These are phyloP conservation scores for Collybiopsis luxurians DNA, from an alignment of 768 basidiomycete species.

Conservation along the genomic window DNA sequence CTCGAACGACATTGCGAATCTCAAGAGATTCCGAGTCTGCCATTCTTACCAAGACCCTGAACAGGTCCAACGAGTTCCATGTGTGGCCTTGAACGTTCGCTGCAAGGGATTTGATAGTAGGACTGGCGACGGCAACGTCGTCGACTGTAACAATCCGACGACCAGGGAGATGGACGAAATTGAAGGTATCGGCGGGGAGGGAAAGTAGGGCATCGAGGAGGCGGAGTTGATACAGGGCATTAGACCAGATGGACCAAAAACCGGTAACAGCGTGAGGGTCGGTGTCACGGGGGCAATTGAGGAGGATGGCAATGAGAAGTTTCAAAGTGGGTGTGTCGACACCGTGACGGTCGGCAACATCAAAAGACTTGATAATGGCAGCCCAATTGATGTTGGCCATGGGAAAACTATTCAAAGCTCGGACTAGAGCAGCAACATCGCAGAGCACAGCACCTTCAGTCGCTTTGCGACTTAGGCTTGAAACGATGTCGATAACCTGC, in stretches of 20 bases:
- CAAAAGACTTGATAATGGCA: slow-evolving; percentile 80
- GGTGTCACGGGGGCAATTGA: slow-evolving; percentile 74
- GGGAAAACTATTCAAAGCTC: slow-evolving; percentile 73
- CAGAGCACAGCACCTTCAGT: slow-evolving; percentile 71
- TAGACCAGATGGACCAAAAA: slow-evolving; percentile 85
- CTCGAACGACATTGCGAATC: slow-evolving; percentile 73
- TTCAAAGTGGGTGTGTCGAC: slow-evolving; percentile 90
- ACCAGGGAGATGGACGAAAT: slow-evolving; percentile 85
- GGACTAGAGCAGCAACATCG: slow-evolving; percentile 72
- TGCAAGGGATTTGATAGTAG: slow-evolving; percentile 89
- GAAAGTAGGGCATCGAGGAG: slow-evolving; percentile 88
- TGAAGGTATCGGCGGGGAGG: slow-evolving; percentile 87
- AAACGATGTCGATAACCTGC: slow-evolving; percentile 70
- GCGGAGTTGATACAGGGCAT: slow-evolving; percentile 81
- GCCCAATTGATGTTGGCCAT: slow-evolving; percentile 73
- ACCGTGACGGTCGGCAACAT: slow-evolving; percentile 77
- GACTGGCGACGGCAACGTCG: slow-evolving; percentile 80
- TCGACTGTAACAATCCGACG: slow-evolving; percentile 84
- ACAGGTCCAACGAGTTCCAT: slow-evolving; percentile 93
- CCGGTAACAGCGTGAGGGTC: slow-evolving; percentile 80
- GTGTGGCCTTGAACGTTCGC: slow-evolving; percentile 88
- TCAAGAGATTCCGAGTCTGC: slow-evolving; percentile 71
- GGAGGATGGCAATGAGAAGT: slow-evolving; percentile 82
- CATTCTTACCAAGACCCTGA: slow-evolving; percentile 81
- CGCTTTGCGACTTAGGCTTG: slow-evolving; percentile 63